Conservation (phyloP, 1,284 basidiomycete genomes). For the Erythrobasidium hasegawianum region DNA sequence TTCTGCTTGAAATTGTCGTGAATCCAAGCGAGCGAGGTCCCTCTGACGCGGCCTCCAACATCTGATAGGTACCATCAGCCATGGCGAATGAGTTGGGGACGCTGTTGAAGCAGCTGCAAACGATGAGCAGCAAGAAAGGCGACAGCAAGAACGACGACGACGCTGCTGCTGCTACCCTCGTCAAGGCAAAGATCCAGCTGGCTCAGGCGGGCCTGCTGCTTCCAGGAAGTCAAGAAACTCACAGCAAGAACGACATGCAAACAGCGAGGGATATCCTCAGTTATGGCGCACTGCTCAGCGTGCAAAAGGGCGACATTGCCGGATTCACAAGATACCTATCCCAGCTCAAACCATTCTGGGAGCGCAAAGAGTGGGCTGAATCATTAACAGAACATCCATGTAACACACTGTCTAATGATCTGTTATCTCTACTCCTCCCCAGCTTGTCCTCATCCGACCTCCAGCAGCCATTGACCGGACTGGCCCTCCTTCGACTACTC, state of each 20-base stretch:
- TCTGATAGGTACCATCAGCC: no score
- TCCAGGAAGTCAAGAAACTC: conserved; percentile 60
- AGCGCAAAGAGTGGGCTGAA: not conserved
- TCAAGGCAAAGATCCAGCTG: conserved; percentile 61
- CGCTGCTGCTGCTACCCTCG: not conserved
- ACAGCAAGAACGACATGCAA: conserved; percentile 37
- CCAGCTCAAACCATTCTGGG: conserved; percentile 37
- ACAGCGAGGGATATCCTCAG: conserved; percentile 82
- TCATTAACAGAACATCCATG: no score
- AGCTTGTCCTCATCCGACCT: conserved; percentile 74
- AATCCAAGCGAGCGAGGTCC: no score
- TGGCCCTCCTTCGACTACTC: conserved; percentile 89
- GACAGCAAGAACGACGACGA: not conserved
- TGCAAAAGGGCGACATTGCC: conserved; percentile 78
- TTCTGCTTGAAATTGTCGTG: no score
- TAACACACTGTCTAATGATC: no score
- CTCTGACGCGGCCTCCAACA: no score
- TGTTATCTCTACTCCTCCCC: no score
- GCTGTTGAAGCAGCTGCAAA: conserved; percentile 70
- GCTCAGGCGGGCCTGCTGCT: conserved; percentile 69
- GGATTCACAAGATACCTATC: conserved; percentile 84
- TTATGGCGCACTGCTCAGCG: conserved; percentile 89
- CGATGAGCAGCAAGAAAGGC: conserved; percentile 45
- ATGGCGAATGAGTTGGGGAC: not conserved
- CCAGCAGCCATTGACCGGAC: conserved; percentile 82